phyloP scores from a whole-genome alignment of 768 basidiomycete genomes.

The Aureoboletus auriporus region DNA sequence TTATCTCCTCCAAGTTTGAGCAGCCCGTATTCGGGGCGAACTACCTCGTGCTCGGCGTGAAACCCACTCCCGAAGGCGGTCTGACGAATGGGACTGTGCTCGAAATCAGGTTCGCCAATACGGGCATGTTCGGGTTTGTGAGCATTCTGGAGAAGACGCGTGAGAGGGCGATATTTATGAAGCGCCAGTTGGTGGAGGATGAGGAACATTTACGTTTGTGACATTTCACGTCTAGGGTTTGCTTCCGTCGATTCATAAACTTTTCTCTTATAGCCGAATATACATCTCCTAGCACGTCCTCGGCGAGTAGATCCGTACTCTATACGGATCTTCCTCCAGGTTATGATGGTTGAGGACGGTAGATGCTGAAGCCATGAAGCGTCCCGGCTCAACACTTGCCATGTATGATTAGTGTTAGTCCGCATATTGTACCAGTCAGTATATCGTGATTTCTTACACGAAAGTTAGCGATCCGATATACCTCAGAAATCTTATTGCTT shows the following conservation, averaged over 20 bases:
- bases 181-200: slow-evolving; percentile 42
- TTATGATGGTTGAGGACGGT: slow-evolving; percentile 22
- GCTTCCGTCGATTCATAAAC: background rate
- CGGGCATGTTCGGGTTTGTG: slow-evolving; percentile 71
- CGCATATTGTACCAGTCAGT: no score
- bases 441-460: no score
- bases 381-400: no score
- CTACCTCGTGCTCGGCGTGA: slow-evolving; percentile 61
- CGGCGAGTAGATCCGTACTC: slow-evolving; percentile 9
- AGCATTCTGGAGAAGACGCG: slow-evolving; percentile 72
- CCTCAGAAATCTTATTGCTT: no score
- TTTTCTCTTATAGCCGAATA: slow-evolving; percentile 24
- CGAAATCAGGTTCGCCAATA: slow-evolving; percentile 65
- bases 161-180: slow-evolving; percentile 74
- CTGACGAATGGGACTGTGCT: slow-evolving; percentile 58
- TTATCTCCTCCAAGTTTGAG: slow-evolving; percentile 68
- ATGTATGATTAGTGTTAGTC: no score
- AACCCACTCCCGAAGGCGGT: slow-evolving; percentile 64
- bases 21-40: slow-evolving; percentile 73
- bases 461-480: no score
- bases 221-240: background rate
- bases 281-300: slow-evolving; percentile 22
- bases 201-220: slow-evolving; percentile 31
- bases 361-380: no score
- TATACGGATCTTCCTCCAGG: slow-evolving; percentile 28